These are phyloP conservation scores for Cadophora malorum DNA, from an alignment of 2,329 filamentous ascomycete species.

Conservation along the genomic window DNA sequence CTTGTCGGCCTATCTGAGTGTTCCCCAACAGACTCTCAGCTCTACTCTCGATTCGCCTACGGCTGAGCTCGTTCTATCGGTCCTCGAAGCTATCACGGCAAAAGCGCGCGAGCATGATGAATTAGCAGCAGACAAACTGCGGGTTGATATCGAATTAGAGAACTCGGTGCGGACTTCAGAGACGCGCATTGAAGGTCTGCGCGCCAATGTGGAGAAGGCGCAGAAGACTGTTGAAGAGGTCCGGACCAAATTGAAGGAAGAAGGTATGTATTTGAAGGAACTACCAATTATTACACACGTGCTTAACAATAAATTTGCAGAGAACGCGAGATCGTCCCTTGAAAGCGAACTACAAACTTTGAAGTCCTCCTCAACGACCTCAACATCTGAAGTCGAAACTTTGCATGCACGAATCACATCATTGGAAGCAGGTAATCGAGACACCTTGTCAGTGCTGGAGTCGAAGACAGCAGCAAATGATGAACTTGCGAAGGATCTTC, in stretches of 20 bases:
- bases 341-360: conserved; percentile 83
- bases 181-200: conserved; percentile 80
- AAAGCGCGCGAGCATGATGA: conserved; percentile 86
- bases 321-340: conserved; percentile 75
- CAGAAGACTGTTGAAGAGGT: conserved; percentile 84
- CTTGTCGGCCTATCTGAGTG: conserved; percentile 72
- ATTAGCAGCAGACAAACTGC: conserved; percentile 85
- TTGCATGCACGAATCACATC: conserved; percentile 84
- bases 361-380: conserved; percentile 76
- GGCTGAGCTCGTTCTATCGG: conserved; percentile 74
- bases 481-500: conserved; percentile 82
- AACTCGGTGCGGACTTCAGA: conserved; percentile 86
- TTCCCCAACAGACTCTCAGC: conserved; percentile 69
- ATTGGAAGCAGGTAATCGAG: conserved; percentile 90
- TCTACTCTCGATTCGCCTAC: conserved; percentile 73
- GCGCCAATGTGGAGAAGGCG: conserved; percentile 80
- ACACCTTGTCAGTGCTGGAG: conserved; percentile 87
- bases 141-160: conserved; percentile 90
- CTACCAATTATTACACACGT: neutral
- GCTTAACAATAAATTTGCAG: conserved; percentile 52
- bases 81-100: conserved; percentile 75
- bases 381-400: conserved; percentile 75
- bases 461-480: conserved; percentile 89
- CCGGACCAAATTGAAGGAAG: conserved; percentile 78
- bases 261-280: conserved; percentile 63